Percentiles rank a stretch among this genome's conserved stretches.
Conservation (phyloP, 768 basidiomycete genomes). For the Mycena amicta region DNA sequence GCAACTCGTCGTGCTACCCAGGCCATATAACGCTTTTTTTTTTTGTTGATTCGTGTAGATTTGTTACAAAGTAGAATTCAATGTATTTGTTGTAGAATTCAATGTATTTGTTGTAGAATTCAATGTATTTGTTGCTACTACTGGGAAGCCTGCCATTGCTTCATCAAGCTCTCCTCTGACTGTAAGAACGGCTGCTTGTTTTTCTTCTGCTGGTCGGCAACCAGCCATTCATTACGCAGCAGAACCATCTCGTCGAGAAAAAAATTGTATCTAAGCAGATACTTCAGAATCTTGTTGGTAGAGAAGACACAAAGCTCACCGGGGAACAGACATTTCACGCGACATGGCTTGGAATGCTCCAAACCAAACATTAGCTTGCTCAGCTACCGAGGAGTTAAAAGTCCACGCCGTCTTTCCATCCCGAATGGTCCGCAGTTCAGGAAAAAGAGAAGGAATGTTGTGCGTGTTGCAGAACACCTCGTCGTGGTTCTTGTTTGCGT, state of each 20-base stretch:
- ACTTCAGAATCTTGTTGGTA: background rate
- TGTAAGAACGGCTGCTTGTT: background rate
- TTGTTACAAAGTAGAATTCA: background rate
- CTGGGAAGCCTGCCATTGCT: too few species aligned
- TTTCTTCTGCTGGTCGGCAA: background rate
- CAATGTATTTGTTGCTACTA: too few species aligned
- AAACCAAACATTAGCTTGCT: constrained; percentile 38
- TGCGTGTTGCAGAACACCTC: constrained; percentile 26
- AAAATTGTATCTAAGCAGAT: constrained; percentile 3
- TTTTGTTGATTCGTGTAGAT: background rate
- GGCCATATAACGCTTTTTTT: background rate
- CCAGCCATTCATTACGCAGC: background rate
- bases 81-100: too few species aligned
- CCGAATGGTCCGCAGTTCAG: background rate
- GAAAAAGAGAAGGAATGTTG: constrained; percentile 31
- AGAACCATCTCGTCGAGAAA: constrained; percentile 3
- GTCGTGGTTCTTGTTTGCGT: constrained; percentile 26
- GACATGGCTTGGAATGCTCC: constrained; percentile 32
- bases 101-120: too few species aligned
- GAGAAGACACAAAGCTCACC: background rate
- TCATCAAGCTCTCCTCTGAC: background rate
- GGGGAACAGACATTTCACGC: constrained; percentile 27
- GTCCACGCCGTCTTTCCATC: constrained; percentile 21
- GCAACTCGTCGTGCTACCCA: background rate
- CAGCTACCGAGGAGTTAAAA: constrained; percentile 38